Conservation (phyloP, 2,329 filamentous ascomycete species). For the Thelonectria olida region DNA sequence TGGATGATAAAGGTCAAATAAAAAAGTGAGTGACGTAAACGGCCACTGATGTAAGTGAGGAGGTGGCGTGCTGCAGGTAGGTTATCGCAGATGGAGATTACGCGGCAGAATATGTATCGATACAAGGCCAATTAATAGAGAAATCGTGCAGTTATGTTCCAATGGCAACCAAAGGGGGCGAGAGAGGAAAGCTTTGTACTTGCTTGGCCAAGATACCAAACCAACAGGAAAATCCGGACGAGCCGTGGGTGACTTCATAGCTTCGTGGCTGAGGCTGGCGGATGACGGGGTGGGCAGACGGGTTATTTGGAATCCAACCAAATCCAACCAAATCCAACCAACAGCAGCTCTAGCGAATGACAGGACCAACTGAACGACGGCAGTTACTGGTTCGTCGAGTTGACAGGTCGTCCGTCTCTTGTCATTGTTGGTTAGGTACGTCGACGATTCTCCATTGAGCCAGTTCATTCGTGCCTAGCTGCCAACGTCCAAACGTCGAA, state of each 20-base stretch:
- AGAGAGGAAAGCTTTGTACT: not conserved
- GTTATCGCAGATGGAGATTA: not conserved
- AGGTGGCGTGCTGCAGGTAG: not conserved
- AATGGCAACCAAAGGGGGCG: not conserved
- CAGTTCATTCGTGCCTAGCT: too few relatives aligned
- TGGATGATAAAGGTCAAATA: not conserved
- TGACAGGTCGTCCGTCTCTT: too few relatives aligned
- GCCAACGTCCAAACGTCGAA: too few relatives aligned
- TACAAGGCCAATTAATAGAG: not conserved
- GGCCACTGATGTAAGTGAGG: not conserved
- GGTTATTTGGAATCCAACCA: not conserved
- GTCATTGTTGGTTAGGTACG: too few relatives aligned
- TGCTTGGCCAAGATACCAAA: not conserved
- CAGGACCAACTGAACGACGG: too few relatives aligned
- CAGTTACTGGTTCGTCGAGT: too few relatives aligned
- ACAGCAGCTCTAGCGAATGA: too few relatives aligned
- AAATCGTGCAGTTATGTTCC: not conserved
- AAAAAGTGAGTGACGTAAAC: not conserved
- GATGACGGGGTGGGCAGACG: not conserved
- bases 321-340: too few relatives aligned
- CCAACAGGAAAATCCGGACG: not conserved
- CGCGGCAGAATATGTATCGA: not conserved
- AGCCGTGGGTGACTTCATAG: not conserved
- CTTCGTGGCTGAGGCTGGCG: not conserved
- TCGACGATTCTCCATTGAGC: too few relatives aligned